Evolutionary conservation across 768 basidiomycete species (phyloP).

Genomic region (Rhizopogon salebrosus): DNA sequence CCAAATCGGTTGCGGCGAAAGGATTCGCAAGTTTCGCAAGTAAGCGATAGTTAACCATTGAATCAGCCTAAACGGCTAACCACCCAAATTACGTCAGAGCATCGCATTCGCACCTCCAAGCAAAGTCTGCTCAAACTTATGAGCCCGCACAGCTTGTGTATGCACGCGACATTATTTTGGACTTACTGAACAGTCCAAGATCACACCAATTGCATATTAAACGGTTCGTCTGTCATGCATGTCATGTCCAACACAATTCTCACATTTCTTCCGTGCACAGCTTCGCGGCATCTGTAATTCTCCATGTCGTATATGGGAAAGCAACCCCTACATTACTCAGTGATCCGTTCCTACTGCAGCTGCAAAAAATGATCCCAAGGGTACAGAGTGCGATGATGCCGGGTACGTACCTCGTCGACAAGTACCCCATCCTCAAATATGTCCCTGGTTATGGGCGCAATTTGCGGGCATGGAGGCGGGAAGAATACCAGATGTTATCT

Average conservation of each 20-base stretch:
- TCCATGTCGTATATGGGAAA: slow-evolving; percentile 26
- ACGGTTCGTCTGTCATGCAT: slow-evolving; percentile 39
- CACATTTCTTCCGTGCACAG: slow-evolving; percentile 5
- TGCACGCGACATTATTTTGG: slow-evolving; percentile 15
- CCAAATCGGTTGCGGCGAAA: slow-evolving; percentile 47
- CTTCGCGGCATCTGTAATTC: slow-evolving; percentile 20
- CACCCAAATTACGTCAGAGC: slow-evolving; percentile 28
- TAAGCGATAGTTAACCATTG: slow-evolving; percentile 7
- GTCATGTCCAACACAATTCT: slow-evolving; percentile 10
- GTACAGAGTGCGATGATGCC: slow-evolving; percentile 27
- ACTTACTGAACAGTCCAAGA: slow-evolving; percentile 20
- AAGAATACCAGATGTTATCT: slow-evolving; percentile 48
- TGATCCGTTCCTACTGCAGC: slow-evolving; percentile 18
- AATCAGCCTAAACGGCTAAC: slow-evolving; percentile 3
- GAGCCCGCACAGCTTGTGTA: slow-evolving; percentile 39
- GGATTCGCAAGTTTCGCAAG: slow-evolving; percentile 55
- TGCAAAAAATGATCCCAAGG: slow-evolving; percentile 25
- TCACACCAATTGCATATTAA: slow-evolving; percentile 19
- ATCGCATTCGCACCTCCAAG: slow-evolving; percentile 49
- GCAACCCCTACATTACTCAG: slow-evolving; percentile 9
- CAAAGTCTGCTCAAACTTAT: slow-evolving; percentile 41
- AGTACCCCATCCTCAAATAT: slow-evolving; percentile 33
- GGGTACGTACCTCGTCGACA: slow-evolving; percentile 30
- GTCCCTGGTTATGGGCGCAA: slow-evolving; percentile 60
- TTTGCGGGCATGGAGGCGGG: slow-evolving; percentile 46